Evolutionary conservation across 2,329 filamentous ascomycete genomes (phyloP), one percentile per base, ranked within the genome.

Genomic region (Teratosphaeria nubilosa): DNA sequence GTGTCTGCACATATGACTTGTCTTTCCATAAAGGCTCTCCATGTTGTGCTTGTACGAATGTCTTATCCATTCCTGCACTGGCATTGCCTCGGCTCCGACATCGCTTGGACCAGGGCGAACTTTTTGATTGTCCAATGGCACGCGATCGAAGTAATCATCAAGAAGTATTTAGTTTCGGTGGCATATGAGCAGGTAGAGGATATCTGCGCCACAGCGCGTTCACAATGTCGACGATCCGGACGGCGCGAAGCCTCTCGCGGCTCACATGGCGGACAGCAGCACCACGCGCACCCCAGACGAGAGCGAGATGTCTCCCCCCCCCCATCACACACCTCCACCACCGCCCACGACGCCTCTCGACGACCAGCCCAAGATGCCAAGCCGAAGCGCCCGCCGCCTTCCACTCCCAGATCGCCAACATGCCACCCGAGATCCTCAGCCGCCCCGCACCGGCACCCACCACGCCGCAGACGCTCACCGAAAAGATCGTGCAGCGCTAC

Each of bases 401-500:
- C 67, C 83, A 83, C 59, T 80, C 85, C 1, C 82, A 87, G 69
- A 77, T 83, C 58, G 80, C 86, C 59, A 81, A 81, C 62, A 73
- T 80, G 2, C 76, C 90, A 16, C 83, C 88, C 66, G 85, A 90
- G 60, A 82, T 96, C 62, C 84, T 95, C 63, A 84, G 87, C 48
- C 64, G 63, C 24, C 86, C 89, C 34, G 82, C 72, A 53, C 68
- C 73, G 20, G 66, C 76, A 30, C 70, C 73, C 25, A 66, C 68
- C 20, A 73, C 74, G 1, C 82, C 88, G 0, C 91, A 96, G 74
- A 96, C 89, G 2, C 75, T 96, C 55, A 94, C 89, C 2, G 91
- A 96, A 73, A 96, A 96, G 78, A 96, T 96, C 59, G 86, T 96
- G 0, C 91, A 96, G 72, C 76, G 80, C 16, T 86, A 95, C 73